phyloP scores from a whole-genome alignment of 176 grass and related monocot genomes.

The Typha latifolia region DNA sequence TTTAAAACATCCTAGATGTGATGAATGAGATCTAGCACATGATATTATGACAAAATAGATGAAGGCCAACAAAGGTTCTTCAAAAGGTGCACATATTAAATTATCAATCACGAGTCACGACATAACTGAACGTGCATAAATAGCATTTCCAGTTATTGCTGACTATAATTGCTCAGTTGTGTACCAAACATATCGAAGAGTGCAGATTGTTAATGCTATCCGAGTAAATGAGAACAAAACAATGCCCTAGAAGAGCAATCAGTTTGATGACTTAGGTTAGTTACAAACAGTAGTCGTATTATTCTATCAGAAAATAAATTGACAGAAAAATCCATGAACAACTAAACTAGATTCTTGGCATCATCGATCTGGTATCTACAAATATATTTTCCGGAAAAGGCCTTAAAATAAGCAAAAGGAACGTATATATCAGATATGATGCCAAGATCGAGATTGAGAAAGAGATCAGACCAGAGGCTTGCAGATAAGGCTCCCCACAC shows the following conservation, averaged over 20 bases:
- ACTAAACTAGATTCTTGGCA: not conserved
- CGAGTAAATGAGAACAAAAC: not conserved
- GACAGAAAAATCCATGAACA: not conserved
- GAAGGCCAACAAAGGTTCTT: no score
- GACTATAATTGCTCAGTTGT: no score
- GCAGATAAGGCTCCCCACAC: conserved; percentile 56
- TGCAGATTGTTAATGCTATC: not conserved
- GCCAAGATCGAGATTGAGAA: not conserved
- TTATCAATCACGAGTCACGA: no score
- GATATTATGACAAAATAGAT: not conserved
- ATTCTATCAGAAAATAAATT: not conserved
- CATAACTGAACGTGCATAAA: no score
- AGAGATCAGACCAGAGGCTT: conserved; percentile 25
- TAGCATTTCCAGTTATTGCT: no score
- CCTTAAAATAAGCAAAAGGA: conserved; percentile 4
- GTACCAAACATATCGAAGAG: not conserved
- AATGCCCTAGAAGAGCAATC: not conserved
- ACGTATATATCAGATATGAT: not conserved
- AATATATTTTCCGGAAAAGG: not conserved
- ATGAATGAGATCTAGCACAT: not conserved
- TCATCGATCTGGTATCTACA: not conserved
- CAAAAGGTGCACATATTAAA: no score
- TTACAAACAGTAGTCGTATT: not conserved
- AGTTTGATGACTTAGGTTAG: not conserved
- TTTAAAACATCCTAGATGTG: not conserved